Base-by-base conservation (phyloP, 2,329 filamentous ascomycete species). In the Curvularia sp. region DNA sequence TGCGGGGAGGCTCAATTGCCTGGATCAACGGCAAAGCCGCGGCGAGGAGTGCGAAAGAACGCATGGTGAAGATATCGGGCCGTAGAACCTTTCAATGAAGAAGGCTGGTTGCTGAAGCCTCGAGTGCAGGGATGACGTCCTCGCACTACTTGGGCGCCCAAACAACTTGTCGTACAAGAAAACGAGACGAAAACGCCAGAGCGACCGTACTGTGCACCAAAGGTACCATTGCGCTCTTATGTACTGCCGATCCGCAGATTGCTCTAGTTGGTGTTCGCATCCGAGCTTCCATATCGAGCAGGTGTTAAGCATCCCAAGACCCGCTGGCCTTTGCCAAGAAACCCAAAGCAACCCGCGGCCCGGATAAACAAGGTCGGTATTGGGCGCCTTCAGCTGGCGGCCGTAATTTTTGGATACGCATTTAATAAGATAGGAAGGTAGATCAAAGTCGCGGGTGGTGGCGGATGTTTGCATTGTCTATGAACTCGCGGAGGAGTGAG, bases 1-100 rank as follows among this genome's bases (percentile, higher is more conserved):
- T 76, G 31, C 86, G 82, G 5, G 83, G 79, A 46, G 84, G 83
- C 26, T 85, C 80, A 67, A 81, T 78, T 8, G 69, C 68, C 39
- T 64, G 64, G 33, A 73, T 62, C 46, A 75, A 60, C 63, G 71
- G 68, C 56, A 75, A 51, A 35, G 59, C 65, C 43, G 68, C 68
- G 28, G 68, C 65, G 47, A 73, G 57, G 52, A 75, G 46, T 20
- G 67, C 58, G 55, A 73, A 65, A 20, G 69, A 70, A 48, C 73
- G 70, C 73, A 76, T 75, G 31, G 51, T 57, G 58, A 58, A 22
- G 48, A 18, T 31, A 31, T 20, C 30, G n/a, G 38, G 30, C 28
- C n/a, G 22, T 46, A 43, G 26, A 22, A 24, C 28, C 48, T 38
- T 20, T 49, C 41, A 47, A 55, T 24, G 22, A 50, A 38, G 46